Percentiles rank a stretch among this genome's conserved stretches.
Conservation (phyloP, 148 eudicot genomes). For the Cornus kousa region DNA sequence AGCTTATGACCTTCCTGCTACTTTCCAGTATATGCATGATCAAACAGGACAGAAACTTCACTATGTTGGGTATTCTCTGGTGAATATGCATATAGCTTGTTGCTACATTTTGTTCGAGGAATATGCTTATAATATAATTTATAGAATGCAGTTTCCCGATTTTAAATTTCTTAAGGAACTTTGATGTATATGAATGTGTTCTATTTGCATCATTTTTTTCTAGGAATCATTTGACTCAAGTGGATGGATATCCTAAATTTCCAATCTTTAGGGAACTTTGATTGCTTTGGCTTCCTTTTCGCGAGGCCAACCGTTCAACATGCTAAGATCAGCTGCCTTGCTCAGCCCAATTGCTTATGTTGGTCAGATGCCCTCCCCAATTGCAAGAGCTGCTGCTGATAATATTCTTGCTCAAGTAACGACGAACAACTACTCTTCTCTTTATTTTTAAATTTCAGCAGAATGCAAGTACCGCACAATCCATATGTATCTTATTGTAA, state of each 20-base stretch:
- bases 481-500: background rate
- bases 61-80: conserved; percentile 75
- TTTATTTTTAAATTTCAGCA: background rate
- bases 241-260: background rate
- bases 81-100: conserved; percentile 12
- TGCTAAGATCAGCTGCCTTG: conserved; percentile 51
- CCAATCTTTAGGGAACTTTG: conserved; percentile 49
- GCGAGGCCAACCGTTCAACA: conserved; percentile 32
- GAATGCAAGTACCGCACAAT: background rate
- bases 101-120: too few species aligned
- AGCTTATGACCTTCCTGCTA: conserved; percentile 52
- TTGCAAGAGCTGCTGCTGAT: conserved; percentile 51
- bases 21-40: conserved; percentile 35
- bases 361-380: conserved; percentile 56
- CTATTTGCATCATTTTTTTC: background rate
- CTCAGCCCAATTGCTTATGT: conserved; percentile 60
- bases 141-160: too few species aligned
- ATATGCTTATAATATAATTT: too few species aligned
- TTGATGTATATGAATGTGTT: too few species aligned
- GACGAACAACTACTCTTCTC: conserved; percentile 6
- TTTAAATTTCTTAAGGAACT: too few species aligned
- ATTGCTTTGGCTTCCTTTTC: conserved; percentile 56
- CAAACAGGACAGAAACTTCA: conserved; percentile 57
- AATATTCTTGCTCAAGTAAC: conserved; percentile 52
- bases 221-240: background rate